Evolutionary conservation across 2,329 filamentous ascomycete species (phyloP).

Genomic region (Harringtonia aguacate): DNA sequence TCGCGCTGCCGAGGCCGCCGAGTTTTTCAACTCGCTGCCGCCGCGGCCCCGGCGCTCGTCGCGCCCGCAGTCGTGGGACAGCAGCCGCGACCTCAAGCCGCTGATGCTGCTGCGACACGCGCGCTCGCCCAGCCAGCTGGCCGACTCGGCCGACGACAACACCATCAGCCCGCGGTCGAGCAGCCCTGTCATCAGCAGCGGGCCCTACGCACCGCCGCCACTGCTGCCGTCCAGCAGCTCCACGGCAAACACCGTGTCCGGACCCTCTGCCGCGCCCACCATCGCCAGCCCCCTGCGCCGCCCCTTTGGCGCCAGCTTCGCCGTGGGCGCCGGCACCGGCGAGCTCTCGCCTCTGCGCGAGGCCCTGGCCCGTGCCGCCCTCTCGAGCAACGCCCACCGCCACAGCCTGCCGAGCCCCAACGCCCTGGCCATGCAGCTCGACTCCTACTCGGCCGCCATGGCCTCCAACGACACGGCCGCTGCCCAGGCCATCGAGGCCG

Average conservation of each 20-base stretch:
- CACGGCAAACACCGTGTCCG: not conserved
- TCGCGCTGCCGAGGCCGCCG: not conserved
- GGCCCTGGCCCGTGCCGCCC: conserved; percentile 9
- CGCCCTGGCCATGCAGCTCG: conserved; percentile 6
- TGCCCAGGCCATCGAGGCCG: not conserved
- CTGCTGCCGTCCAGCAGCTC: not conserved
- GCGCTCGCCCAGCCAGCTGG: conserved; percentile 19
- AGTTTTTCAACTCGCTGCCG: conserved; percentile 14
- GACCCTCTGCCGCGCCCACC: not conserved
- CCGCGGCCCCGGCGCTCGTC: conserved; percentile 14
- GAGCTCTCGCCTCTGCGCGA: conserved; percentile 12
- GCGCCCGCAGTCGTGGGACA: conserved; percentile 52
- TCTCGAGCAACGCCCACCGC: conserved; percentile 6
- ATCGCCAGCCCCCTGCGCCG: conserved; percentile 13
- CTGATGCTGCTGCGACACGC: conserved; percentile 68
- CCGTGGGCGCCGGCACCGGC: conserved; percentile 12
- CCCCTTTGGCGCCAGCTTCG: too few species aligned
- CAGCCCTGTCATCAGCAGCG: not conserved
- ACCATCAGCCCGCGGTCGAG: not conserved
- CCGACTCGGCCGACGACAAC: not conserved
- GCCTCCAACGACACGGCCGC: not conserved
- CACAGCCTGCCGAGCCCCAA: conserved; percentile 11
- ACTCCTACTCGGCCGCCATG: conserved; percentile 2
- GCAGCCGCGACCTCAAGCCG: conserved; percentile 62
- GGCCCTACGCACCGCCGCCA: not conserved